phyloP scores from a whole-genome alignment of 306 rosid genomes.

The Macrotyloma uniflorum region DNA sequence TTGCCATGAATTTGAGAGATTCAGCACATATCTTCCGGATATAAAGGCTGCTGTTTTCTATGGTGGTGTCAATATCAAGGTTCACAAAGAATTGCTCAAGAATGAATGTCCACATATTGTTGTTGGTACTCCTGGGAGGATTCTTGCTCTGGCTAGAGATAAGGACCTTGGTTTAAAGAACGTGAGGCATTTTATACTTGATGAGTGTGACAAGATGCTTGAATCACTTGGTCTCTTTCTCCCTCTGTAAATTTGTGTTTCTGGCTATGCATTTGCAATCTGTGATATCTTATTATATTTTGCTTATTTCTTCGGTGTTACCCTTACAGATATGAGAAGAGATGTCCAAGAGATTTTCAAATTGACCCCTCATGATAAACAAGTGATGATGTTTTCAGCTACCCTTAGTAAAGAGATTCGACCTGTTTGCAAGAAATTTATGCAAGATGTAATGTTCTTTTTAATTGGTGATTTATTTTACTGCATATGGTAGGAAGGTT shows the following conservation, averaged over 20 bases:
- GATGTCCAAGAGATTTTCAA: slow-evolving; percentile 78
- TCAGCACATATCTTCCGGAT: slow-evolving; percentile 70
- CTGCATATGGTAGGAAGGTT: background rate
- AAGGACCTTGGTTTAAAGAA: slow-evolving; percentile 78
- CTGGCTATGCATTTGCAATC: background rate
- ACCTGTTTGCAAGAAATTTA: slow-evolving; percentile 85
- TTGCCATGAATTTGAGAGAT: slow-evolving; percentile 76
- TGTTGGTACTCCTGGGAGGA: slow-evolving; percentile 86
- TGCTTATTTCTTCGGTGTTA: slow-evolving; percentile 5
- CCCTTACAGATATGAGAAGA: slow-evolving; percentile 68
- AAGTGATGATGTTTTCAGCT: slow-evolving; percentile 88
- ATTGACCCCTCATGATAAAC: slow-evolving; percentile 81
- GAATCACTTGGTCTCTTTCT: slow-evolving; percentile 70
- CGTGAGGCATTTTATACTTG: slow-evolving; percentile 79
- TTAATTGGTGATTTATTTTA: slow-evolving; percentile 13
- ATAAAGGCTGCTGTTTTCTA: slow-evolving; percentile 67
- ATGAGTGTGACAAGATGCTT: slow-evolving; percentile 86
- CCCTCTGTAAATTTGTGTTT: background rate
- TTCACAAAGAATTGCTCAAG: slow-evolving; percentile 70
- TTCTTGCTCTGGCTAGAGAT: slow-evolving; percentile 68
- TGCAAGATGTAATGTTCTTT: slow-evolving; percentile 75
- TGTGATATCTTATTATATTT: background rate
- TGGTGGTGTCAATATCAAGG: slow-evolving; percentile 69
- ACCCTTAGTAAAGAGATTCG: slow-evolving; percentile 80
- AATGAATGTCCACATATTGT: slow-evolving; percentile 82